Conservation (phyloP, 495 filamentous ascomycete species). For the Lasiosphaeriaceae sp. region DNA sequence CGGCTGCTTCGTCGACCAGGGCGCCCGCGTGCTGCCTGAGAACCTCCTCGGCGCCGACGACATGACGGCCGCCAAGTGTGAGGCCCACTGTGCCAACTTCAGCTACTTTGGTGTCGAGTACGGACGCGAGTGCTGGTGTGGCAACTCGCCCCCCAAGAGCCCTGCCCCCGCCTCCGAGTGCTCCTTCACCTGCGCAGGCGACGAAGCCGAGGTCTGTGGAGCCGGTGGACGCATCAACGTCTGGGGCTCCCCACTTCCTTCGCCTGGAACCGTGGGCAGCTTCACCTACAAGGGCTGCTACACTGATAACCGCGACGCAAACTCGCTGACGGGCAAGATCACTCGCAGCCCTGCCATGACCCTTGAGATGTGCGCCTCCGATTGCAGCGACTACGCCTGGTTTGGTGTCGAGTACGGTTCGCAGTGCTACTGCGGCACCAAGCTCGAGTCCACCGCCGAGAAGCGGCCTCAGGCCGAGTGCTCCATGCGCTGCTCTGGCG, state of each 20-base stretch:
- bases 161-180: constrained; percentile 6
- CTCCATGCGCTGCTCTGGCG: constrained; percentile 7
- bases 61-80: constrained; percentile 24
- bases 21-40: constrained; percentile 13
- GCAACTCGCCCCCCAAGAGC: background rate
- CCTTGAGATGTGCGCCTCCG: constrained; percentile 26
- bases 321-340: background rate
- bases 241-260: too few relatives aligned
- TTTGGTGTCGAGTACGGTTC: constrained; percentile 15
- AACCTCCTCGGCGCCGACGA: constrained; percentile 12
- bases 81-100: constrained; percentile 13
- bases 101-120: constrained; percentile 18
- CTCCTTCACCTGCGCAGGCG: constrained; percentile 14
- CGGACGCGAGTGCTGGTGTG: constrained; percentile 21
- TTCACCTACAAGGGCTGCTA: constrained; percentile 15
- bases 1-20: constrained; percentile 20
- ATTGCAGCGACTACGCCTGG: constrained; percentile 5
- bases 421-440: constrained; percentile 14
- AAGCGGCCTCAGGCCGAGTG: constrained; percentile 3
- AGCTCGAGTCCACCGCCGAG: background rate
- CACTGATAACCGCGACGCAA: constrained; percentile 3
- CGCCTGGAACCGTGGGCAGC: background rate
- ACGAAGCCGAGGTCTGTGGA: constrained; percentile 5
- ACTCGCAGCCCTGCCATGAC: constrained; percentile 9
- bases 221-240: constrained; percentile 1